These are phyloP conservation scores for Postia placenta DNA, from an alignment of 768 basidiomycete genomes.

Conservation along the genomic window DNA sequence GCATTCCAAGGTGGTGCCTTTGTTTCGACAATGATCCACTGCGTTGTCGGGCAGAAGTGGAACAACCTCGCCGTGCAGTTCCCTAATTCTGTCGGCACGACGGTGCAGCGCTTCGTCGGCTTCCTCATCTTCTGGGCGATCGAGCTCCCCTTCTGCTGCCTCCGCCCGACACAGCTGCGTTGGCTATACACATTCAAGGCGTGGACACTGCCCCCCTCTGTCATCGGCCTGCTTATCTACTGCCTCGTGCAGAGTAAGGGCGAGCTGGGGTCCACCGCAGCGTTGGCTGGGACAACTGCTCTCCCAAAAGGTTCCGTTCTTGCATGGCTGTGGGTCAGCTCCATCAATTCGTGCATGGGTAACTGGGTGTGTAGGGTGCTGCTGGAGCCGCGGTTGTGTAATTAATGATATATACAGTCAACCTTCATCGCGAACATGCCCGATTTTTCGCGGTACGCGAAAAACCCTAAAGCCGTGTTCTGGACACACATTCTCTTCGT, in stretches of 20 bases:
- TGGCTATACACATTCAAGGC: conserved; percentile 17
- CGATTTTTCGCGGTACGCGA: conserved; percentile 15
- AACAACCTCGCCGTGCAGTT: conserved; percentile 10
- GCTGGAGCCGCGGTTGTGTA: background rate
- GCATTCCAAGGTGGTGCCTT: conserved; percentile 14
- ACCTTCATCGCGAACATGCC: conserved; percentile 17
- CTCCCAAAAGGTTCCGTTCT: conserved; percentile 9
- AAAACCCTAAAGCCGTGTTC: conserved; percentile 8
- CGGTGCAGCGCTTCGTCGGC: conserved; percentile 13
- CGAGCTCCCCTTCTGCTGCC: conserved; percentile 14
- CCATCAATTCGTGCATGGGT: conserved; percentile 15
- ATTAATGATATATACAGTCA: conserved; percentile 3
- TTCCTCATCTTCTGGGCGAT: conserved; percentile 15
- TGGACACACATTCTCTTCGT: conserved; percentile 17
- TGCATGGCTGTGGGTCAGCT: conserved; percentile 13
- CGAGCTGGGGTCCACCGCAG: conserved; percentile 5
- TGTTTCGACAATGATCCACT: conserved; percentile 14
- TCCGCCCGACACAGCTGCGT: conserved; percentile 9
- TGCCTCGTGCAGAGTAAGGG: conserved; percentile 14
- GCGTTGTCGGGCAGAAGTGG: conserved; percentile 13
- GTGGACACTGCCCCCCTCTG: conserved; percentile 11
- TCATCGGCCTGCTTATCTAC: conserved; percentile 15
- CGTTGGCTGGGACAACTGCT: conserved; percentile 1
- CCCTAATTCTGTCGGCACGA: conserved; percentile 11
- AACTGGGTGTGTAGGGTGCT: conserved; percentile 10